Conservation (phyloP, 805 yeast genomes). For the Osmozyma mogii region DNA sequence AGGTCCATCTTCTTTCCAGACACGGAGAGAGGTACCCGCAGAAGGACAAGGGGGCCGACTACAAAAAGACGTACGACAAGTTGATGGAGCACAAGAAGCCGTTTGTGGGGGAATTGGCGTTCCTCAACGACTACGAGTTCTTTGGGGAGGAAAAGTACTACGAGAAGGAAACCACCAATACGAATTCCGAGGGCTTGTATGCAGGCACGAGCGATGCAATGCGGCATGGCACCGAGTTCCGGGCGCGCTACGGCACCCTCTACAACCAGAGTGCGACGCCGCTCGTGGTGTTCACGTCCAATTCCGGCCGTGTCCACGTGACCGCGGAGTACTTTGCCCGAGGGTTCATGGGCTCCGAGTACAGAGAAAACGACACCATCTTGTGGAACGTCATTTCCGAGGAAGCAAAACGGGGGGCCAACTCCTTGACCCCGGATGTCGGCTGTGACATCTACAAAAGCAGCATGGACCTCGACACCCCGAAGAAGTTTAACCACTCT, state of each 20-base stretch:
- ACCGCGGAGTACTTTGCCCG: slow-evolving; percentile 49
- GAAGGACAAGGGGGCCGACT: slow-evolving; percentile 21
- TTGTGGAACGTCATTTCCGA: slow-evolving; percentile 41
- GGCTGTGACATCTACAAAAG: slow-evolving; percentile 36
- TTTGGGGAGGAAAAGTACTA: slow-evolving; percentile 21
- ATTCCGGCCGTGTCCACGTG: slow-evolving; percentile 46
- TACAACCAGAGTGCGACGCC: slow-evolving; percentile 21
- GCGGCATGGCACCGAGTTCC: slow-evolving; percentile 41
- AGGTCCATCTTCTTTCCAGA: not conserved
- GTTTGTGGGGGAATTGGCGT: slow-evolving; percentile 22
- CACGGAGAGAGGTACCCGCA: slow-evolving; percentile 1
- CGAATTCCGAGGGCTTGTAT: slow-evolving; percentile 36
- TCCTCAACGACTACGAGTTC: not conserved
- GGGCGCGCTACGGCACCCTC: slow-evolving; percentile 42
- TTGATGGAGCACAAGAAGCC: not conserved
- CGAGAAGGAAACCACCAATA: slow-evolving; percentile 45
- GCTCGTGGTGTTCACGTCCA: slow-evolving; percentile 48
- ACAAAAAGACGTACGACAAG: slow-evolving; percentile 38
- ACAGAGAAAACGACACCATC: slow-evolving; percentile 17
- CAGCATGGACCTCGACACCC: not conserved
- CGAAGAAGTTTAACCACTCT: slow-evolving; percentile 20
- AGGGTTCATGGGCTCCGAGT: slow-evolving; percentile 48
- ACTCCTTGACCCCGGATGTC: slow-evolving; percentile 49
- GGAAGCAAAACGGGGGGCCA: slow-evolving; percentile 41
- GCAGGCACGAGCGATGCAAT: slow-evolving; percentile 45